Conservation (phyloP, 495 filamentous ascomycete species). For the Podospora fimiseda region DNA sequence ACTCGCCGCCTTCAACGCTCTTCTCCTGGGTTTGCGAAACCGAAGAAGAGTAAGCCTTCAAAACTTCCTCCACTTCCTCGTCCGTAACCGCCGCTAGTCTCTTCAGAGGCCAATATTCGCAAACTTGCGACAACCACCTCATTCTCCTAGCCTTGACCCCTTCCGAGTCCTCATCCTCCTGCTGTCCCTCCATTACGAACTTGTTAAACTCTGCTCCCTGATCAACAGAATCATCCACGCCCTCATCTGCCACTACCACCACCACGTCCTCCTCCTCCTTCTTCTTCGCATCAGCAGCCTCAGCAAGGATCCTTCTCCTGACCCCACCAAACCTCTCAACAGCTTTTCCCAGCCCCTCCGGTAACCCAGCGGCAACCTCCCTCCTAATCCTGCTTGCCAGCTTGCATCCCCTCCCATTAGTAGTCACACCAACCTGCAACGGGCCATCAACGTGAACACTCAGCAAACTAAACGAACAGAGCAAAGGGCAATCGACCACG, state of each 20-base stretch:
- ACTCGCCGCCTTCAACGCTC: neutral
- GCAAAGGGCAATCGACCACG: conserved; percentile 75
- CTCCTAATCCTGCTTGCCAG: conserved; percentile 83
- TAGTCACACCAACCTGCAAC: conserved; percentile 91
- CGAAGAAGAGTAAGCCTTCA: conserved; percentile 54
- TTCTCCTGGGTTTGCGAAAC: neutral
- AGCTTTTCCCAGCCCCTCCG: conserved; percentile 72
- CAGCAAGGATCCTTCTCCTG: conserved; percentile 62
- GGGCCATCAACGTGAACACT: conserved; percentile 86
- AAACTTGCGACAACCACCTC: conserved; percentile 92
- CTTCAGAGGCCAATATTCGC: conserved; percentile 94
- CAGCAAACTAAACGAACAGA: conserved; percentile 88
- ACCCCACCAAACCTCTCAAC: conserved; percentile 74
- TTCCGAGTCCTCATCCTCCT: conserved; percentile 46
- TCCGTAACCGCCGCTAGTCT: conserved; percentile 74
- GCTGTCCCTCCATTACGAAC: conserved; percentile 57
- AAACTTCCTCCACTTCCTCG: conserved; percentile 65
- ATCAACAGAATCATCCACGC: conserved; percentile 77
- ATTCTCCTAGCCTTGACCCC: conserved; percentile 74
- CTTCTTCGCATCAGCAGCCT: conserved; percentile 43
- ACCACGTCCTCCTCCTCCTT: conserved; percentile 36
- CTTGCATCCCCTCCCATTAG: conserved; percentile 92
- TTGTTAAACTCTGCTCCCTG: conserved; percentile 84
- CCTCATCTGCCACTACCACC: conserved; percentile 32
- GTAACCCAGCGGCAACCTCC: conserved; percentile 76